Base-by-base conservation (phyloP, 225 moss, liverwort and hornwort species). In the Pleurozium schreberi region DNA sequence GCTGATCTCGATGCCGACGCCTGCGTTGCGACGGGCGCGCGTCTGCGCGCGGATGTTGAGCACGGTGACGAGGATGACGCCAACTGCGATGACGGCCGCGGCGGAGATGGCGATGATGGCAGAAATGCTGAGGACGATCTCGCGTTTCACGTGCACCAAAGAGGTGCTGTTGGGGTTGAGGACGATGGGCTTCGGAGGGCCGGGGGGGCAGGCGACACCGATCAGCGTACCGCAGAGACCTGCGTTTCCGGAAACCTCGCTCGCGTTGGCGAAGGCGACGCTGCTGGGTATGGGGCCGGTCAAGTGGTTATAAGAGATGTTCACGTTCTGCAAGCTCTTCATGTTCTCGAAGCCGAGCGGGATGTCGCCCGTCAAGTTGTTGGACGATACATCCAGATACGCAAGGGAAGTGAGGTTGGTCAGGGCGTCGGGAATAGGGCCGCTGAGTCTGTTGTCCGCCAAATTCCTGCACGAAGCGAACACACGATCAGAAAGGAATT, bases 21-120 rank as follows among this genome's bases (percentile, higher is more conserved):
- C 86, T 47, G 86, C 88, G 65, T 67, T 85, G 70, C 89, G 95
- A 14, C 91, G 90, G 38, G 92, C 92, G 83, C 96, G 90, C 34
- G 96, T 96, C 84, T 99, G 97, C 11, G 96, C 96, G 36, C 95
- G 97, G 91, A 99, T 97, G 93, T 97, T 99, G 87, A 97, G 93
- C 71, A 99, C 66, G 5, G 96, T 97, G 25, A 99, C 99, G 43
- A 95, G 84, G 64, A 99, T 94, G 76, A 99, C 99, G 27, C 99
- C 99, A 64, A 99, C 88, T 55, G 98, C 98, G 26, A 98, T 98
- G 7, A 96, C 95, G 25, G 96, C 97, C 30, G 98, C 97, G 19
- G 98, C 98, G 28, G 99, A 97, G 27, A 98, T 98, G 43, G 98
- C 97, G 47, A 97, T 94, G 83, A 98, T 98, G 20, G 98, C 98